Base-by-base conservation (phyloP, 2,329 filamentous ascomycete species). In the Colletotrichum liriopes region DNA sequence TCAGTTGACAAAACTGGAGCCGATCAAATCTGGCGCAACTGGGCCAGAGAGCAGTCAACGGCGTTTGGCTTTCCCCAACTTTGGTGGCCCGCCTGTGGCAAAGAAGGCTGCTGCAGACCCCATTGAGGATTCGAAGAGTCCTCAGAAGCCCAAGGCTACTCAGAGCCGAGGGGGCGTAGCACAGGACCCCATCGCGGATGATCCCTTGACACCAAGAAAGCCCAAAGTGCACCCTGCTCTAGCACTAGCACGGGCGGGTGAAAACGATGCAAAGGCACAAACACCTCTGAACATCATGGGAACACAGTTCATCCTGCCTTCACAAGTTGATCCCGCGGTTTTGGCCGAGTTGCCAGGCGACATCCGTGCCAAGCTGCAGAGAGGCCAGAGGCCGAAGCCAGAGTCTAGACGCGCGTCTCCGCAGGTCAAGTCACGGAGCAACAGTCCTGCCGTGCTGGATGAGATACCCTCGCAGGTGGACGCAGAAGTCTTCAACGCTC, bases 1-100 rank as follows among this genome's bases (percentile, higher is more conserved):
- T 1, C 96, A 98, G 79, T 93, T 98, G 91, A 96, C 95, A 18
- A 98, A 95, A 80, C 87, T 99, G 5, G 95, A 98, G 76, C 91
- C 93, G 0, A 84, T 96, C 77, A 97, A 94, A 77, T 78, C 83
- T 20, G 84, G 86, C 2, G 77, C 82, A 0, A 84, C 87, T n/a
- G 88, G 84, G 1, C 81, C 86, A 1, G 91, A 95, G 65, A 90
- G 93, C 73, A 97, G 94, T 77, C 96, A 98, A 80, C 92, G 89
- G 74, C 92, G 90, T 60, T 86, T 98, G 26, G 90, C 88, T 45
- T 98, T 98, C 83, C 91, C 90, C 66, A 79, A 85, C 9, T 87
- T 88, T 58, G 79, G 82, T 32, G 78, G 82, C 7, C 80, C 83
- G 4, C 78, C 79, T 1, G 77, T 82, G 11, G 76, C 78, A 0